Conservation (phyloP, 352 stramenopile species). For the Pythium aphanidermatum region DNA sequence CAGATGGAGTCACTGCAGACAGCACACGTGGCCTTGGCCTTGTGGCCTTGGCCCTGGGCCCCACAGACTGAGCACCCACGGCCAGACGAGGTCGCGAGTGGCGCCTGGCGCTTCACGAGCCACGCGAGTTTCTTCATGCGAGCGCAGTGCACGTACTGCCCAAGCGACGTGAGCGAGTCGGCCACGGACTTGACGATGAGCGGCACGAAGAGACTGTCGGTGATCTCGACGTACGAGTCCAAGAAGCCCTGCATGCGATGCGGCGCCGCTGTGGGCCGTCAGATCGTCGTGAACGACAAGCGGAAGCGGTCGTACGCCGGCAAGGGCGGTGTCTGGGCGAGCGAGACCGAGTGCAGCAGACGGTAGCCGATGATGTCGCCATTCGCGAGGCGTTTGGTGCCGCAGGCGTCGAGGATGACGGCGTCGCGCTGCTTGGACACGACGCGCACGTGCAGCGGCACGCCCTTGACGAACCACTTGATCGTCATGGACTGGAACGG, state of each 20-base stretch:
- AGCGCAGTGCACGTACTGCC: constrained; percentile 34
- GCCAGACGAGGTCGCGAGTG: too few relatives aligned
- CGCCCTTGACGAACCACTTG: constrained; percentile 56
- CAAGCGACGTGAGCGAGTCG: constrained; percentile 28
- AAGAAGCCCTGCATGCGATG: constrained; percentile 25
- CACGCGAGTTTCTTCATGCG: constrained; percentile 67
- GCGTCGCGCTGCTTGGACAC: constrained; percentile 44
- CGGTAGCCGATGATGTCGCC: constrained; percentile 56
- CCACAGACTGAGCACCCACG: too few relatives aligned
- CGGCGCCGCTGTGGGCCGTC: constrained; percentile 29
- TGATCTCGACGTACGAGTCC: constrained; percentile 40
- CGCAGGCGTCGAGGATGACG: constrained; percentile 50
- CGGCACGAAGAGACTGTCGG: constrained; percentile 27
- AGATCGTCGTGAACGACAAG: constrained; percentile 53
- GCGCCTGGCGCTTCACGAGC: too few relatives aligned
- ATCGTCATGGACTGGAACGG: constrained; percentile 57
- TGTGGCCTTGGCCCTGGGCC: too few relatives aligned
- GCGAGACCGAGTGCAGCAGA: constrained; percentile 61
- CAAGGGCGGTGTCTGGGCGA: constrained; percentile 39
- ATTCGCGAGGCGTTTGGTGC: constrained; percentile 28
- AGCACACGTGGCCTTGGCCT: too few relatives aligned
- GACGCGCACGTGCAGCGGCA: constrained; percentile 35
- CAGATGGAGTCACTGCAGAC: too few relatives aligned
- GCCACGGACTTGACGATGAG: constrained; percentile 34
- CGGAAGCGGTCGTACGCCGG: constrained; percentile 37